Conservation (phyloP, 2,329 filamentous ascomycete genomes). For the Ascochyta viciae-villosae region DNA sequence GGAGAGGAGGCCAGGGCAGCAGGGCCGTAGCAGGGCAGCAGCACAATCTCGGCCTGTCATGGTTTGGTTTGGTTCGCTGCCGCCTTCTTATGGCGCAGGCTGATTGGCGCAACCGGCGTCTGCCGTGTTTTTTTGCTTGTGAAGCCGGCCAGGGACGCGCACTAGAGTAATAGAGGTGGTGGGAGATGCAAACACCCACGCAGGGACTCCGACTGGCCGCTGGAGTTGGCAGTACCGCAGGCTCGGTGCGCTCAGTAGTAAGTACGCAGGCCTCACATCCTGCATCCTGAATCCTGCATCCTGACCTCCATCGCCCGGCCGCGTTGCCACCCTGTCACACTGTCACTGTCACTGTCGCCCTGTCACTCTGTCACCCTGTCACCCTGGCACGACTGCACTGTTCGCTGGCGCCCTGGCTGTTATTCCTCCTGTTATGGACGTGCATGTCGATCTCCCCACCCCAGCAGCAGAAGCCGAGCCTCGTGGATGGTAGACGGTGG, state of each 20-base stretch:
- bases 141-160: constrained; percentile 12
- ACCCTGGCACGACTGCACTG: constrained; percentile 4
- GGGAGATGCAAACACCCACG: constrained; percentile 2
- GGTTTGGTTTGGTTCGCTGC: constrained; percentile 12
- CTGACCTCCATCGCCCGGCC: too few species aligned
- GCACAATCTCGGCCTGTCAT: constrained; percentile 2
- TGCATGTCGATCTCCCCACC: constrained; percentile 28
- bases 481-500: not conserved
- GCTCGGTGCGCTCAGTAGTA: constrained; percentile 13
- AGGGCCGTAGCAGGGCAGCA: not conserved
- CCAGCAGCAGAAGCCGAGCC: constrained; percentile 18
- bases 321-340: not conserved
- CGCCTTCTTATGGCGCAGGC: not conserved
- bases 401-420: constrained; percentile 3
- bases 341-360: too few species aligned
- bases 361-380: too few species aligned
- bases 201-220: constrained; percentile 5
- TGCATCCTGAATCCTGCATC: too few species aligned
- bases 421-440: constrained; percentile 27
- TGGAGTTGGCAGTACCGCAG: constrained; percentile 21
- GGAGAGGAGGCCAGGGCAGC: too few species aligned
- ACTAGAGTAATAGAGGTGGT: not conserved
- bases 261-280: constrained; percentile 8
- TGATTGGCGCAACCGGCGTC: constrained; percentile 23
- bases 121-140: constrained; percentile 12